Percentiles rank a stretch among this genome's conserved stretches.
Conservation (phyloP, 208 protist genomes). For the Strigomonas culicis region DNA sequence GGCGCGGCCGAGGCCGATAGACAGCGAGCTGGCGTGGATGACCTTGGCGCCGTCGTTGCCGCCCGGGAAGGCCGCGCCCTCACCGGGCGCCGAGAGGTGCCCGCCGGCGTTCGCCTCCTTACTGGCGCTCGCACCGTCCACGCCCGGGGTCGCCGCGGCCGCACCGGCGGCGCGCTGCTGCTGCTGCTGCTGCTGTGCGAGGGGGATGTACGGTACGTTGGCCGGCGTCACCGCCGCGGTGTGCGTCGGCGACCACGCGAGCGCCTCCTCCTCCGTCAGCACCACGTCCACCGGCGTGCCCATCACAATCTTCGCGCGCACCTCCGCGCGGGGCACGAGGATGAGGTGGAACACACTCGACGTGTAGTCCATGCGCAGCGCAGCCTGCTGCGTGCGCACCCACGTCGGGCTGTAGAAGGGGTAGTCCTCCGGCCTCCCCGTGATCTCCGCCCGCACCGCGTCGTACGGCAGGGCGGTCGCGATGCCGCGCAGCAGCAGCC, state of each 20-base stretch:
- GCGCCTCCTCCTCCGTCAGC: conserved; percentile 27
- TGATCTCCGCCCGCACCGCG: conserved; percentile 47
- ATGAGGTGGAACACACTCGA: conserved; percentile 57
- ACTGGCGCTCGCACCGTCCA: not conserved
- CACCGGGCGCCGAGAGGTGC: not conserved
- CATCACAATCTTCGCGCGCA: conserved; percentile 46
- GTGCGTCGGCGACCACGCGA: conserved; percentile 18
- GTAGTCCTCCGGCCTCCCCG: conserved; percentile 2
- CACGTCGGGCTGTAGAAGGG: conserved; percentile 28
- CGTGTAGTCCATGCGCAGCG: conserved; percentile 53
- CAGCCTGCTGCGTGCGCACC: conserved; percentile 59
- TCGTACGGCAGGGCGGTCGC: conserved; percentile 38
- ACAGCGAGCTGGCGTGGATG: not conserved
- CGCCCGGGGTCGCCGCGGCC: not conserved
- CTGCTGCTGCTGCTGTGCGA: conserved; percentile 9
- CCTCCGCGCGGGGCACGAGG: conserved; percentile 46
- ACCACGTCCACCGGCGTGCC: conserved; percentile 33
- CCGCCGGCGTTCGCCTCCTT: not conserved
- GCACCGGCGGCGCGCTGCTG: not conserved
- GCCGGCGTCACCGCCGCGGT: not conserved
- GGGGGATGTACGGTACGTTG: conserved; percentile 28
- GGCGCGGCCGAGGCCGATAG: not conserved
- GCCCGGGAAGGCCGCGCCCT: not conserved
- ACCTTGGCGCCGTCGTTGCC: not conserved
- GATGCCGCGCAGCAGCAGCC: not conserved